These are phyloP conservation scores for Phytophthora aleatoria DNA, from an alignment of 352 stramenopile genomes.

Conservation along the genomic window DNA sequence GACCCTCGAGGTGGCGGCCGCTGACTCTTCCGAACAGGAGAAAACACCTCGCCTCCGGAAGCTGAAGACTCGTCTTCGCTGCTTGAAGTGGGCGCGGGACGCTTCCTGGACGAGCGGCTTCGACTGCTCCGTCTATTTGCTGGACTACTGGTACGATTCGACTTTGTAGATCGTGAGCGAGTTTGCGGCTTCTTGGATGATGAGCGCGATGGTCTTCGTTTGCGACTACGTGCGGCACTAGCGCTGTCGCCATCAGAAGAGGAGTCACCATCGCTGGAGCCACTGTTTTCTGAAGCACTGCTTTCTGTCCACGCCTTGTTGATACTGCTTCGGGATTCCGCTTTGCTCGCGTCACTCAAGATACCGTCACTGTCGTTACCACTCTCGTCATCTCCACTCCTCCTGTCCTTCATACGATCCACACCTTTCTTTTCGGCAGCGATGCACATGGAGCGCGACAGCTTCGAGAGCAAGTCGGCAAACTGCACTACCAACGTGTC, in stretches of 20 bases:
- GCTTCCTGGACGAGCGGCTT: conserved; percentile 33
- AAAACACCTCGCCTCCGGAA: conserved; percentile 27
- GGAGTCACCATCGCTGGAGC: conserved; percentile 52
- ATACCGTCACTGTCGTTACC: conserved; percentile 47
- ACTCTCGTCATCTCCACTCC: conserved; percentile 18
- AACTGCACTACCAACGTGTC: conserved; percentile 85
- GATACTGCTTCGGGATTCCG: conserved; percentile 46
- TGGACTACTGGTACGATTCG: conserved; percentile 14
- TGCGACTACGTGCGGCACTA: conserved; percentile 33
- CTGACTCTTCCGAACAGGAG: conserved; percentile 29
- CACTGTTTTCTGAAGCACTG: conserved; percentile 65
- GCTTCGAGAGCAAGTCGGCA: conserved; percentile 62
- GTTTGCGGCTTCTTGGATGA: conserved; percentile 25
- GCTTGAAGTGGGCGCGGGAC: conserved; percentile 25
- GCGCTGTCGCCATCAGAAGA: conserved; percentile 51
- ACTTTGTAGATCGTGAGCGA: conserved; percentile 25
- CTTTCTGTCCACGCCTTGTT: conserved; percentile 74
- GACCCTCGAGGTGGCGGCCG: conserved; percentile 14
- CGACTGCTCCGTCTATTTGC: conserved; percentile 17
- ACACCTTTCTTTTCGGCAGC: conserved; percentile 65
- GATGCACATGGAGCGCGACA: conserved; percentile 68
- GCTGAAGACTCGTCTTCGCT: conserved; percentile 29
- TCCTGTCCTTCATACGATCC: conserved; percentile 40
- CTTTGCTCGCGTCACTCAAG: conserved; percentile 53
- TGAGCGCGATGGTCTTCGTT: conserved; percentile 29